phyloP scores from a whole-genome alignment of 768 basidiomycete genomes.

The Ephemerocybe angulata region DNA sequence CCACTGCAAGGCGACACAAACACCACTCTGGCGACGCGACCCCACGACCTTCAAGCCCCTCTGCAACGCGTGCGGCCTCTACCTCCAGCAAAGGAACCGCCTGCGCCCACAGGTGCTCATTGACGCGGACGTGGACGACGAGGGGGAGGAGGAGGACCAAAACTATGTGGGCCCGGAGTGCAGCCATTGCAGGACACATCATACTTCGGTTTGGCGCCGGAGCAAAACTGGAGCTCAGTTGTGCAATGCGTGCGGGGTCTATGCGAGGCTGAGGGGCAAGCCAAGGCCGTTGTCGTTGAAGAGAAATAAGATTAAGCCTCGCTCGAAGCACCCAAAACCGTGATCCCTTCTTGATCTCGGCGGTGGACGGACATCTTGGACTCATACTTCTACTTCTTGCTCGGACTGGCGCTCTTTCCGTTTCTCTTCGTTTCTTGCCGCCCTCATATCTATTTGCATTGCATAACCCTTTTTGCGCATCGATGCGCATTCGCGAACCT shows the following conservation, averaged over 20 bases:
- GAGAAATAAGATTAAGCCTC: conserved; percentile 46
- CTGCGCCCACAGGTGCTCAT: conserved; percentile 48
- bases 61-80: conserved; percentile 48
- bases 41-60: conserved; percentile 41
- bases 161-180: conserved; percentile 44
- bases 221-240: conserved; percentile 48
- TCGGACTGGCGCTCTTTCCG: conserved; percentile 13
- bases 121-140: conserved; percentile 43
- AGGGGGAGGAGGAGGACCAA: conserved; percentile 35
- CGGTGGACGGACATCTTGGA: neutral
- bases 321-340: conserved; percentile 36
- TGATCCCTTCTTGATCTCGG: conserved; percentile 15
- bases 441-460: neutral
- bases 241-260: conserved; percentile 52
- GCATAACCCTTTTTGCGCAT: neutral
- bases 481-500: neutral
- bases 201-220: conserved; percentile 48
- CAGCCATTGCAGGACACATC: conserved; percentile 46
- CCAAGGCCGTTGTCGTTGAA: conserved; percentile 43
- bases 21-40: conserved; percentile 48
- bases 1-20: conserved; percentile 44
- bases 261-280: conserved; percentile 43
- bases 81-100: conserved; percentile 44
- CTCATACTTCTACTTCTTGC: conserved; percentile 4
- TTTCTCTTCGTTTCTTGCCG: neutral